These are phyloP conservation scores for Nymphaea thermarum DNA, from an alignment of 164 flowering plant genomes.

Conservation along the genomic window DNA sequence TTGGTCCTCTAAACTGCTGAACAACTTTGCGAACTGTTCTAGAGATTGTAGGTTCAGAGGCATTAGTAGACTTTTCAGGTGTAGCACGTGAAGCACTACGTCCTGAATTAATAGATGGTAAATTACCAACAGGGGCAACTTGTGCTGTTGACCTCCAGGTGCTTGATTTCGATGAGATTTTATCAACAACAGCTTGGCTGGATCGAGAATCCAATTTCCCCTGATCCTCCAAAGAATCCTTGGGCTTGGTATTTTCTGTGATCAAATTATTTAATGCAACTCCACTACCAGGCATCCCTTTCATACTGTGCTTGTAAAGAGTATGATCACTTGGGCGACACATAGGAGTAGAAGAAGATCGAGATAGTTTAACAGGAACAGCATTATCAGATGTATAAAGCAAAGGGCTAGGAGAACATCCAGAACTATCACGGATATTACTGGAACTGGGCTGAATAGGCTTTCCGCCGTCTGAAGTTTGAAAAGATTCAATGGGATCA, in stretches of 20 bases:
- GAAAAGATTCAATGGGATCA: constrained; percentile 10
- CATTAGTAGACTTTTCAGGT: neutral
- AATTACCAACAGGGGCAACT: constrained; percentile 1
- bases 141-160: no score
- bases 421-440: constrained; percentile 16
- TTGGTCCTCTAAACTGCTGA: constrained; percentile 46
- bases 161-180: no score
- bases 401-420: neutral
- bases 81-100: constrained; percentile 7
- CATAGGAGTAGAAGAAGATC: neutral
- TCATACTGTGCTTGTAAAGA: neutral
- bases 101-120: constrained; percentile 11
- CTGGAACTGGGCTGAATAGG: constrained; percentile 8
- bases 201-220: no score
- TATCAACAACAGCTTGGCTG: no score
- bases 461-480: constrained; percentile 9
- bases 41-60: constrained; percentile 14
- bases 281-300: neutral
- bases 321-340: neutral
- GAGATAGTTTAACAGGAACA: neutral
- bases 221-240: no score
- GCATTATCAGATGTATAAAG: neutral
- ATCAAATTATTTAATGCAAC: no score
- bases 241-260: no score
- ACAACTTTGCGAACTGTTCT: constrained; percentile 45